A percentile compares a stretch with the other conserved stretches of the same genome.
These are phyloP conservation scores for Aquilaria agallochum DNA, from an alignment of 441 rosid species.

Conservation along the genomic window DNA sequence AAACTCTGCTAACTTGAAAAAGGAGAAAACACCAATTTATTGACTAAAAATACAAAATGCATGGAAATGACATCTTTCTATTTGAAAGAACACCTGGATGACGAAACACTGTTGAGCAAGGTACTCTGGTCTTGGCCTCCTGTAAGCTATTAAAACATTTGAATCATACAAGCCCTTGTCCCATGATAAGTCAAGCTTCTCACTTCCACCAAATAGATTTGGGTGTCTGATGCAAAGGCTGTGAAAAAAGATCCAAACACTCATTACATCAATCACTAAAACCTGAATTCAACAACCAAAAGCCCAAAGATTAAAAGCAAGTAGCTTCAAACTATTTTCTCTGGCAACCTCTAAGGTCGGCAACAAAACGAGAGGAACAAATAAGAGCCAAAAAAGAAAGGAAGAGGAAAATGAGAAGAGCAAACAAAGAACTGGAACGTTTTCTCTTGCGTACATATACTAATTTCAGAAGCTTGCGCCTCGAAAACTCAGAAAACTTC, in stretches of 20 bases:
- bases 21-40: not conserved
- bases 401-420: not conserved
- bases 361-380: too few species aligned
- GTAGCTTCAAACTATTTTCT: too few species aligned
- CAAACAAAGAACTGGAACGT: not conserved
- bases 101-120: conserved; percentile 86
- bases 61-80: too few species aligned
- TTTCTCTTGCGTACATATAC: too few species aligned
- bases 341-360: too few species aligned
- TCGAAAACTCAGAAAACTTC: too few species aligned
- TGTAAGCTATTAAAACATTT: conserved; percentile 66
- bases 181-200: conserved; percentile 95
- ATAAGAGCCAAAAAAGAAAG: conserved; percentile 1
- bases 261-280: conserved; percentile 5
- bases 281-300: conserved; percentile 7
- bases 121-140: conserved; percentile 96
- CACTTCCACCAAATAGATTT: conserved; percentile 96
- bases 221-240: conserved; percentile 95
- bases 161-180: conserved; percentile 93
- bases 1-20: too few species aligned
- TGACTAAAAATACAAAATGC: conserved; percentile 3
- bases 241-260: conserved; percentile 26
- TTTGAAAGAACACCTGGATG: conserved; percentile 43
- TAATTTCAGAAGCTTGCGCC: too few species aligned
- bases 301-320: not conserved